Conservation (phyloP, 176 grass and related monocot species). For the Bothriochloa decipiens region DNA sequence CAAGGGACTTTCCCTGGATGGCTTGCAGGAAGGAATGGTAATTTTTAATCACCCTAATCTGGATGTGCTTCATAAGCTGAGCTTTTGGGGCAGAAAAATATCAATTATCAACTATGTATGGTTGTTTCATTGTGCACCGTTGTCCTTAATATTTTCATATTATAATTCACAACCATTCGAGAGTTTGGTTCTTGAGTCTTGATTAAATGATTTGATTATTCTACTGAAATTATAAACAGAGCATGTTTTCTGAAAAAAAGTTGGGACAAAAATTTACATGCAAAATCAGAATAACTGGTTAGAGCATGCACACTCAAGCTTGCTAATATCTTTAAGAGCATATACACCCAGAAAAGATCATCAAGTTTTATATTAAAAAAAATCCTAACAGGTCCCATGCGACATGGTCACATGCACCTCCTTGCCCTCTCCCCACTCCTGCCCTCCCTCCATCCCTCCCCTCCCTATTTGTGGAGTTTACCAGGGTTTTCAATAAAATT, state of each 20-base stretch:
- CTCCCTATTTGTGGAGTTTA: background rate
- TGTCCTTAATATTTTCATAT: slow-evolving; percentile 24
- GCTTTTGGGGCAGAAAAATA: slow-evolving; percentile 16
- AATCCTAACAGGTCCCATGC: background rate
- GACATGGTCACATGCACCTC: background rate
- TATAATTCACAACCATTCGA: background rate
- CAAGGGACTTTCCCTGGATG: slow-evolving; percentile 88
- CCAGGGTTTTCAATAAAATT: background rate
- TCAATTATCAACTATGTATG: slow-evolving; percentile 2
- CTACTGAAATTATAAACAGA: background rate
- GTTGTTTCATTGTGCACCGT: background rate
- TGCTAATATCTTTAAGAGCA: background rate
- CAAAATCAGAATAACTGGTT: background rate
- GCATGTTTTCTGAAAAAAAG: background rate
- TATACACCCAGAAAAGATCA: background rate
- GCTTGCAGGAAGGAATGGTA: slow-evolving; percentile 97
- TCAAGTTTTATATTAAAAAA: background rate
- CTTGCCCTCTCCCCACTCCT: background rate
- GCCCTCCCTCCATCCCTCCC: no score
- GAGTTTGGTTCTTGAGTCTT: background rate
- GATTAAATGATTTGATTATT: background rate
- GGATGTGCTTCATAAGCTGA: slow-evolving; percentile 17
- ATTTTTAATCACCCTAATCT: slow-evolving; percentile 12
- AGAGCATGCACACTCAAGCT: background rate
- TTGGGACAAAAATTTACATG: background rate